phyloP scores from a whole-genome alignment of 1,284 basidiomycete genomes.

The Ustanciosporium gigantosporum region DNA sequence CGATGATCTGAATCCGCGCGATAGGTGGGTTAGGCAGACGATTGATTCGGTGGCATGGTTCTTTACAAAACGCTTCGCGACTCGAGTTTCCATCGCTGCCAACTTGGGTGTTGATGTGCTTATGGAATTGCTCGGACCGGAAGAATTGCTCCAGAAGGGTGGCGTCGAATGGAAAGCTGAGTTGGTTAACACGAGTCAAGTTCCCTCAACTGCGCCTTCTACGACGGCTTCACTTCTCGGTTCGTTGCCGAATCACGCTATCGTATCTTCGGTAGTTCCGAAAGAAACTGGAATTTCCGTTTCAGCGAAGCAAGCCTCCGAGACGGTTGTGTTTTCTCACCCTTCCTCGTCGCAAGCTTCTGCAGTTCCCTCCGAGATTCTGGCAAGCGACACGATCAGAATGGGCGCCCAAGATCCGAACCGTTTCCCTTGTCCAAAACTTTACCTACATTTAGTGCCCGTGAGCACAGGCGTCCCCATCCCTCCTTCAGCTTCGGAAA shows the following conservation, averaged over 20 bases:
- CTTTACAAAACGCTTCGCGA: conserved; percentile 10
- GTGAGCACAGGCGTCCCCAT: conserved; percentile 5
- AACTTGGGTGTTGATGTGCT: conserved; percentile 16
- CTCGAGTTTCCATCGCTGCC: conserved; percentile 5
- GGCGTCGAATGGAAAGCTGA: conserved; percentile 34
- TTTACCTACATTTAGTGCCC: conserved; percentile 17
- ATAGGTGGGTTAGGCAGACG: conserved; percentile 14
- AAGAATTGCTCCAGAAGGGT: conserved; percentile 17
- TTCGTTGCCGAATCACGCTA: conserved; percentile 13
- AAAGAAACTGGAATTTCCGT: conserved; percentile 1
- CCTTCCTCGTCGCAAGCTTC: neutral
- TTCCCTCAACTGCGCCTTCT: neutral
- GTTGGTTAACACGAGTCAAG: conserved; percentile 2
- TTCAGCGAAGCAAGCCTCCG: neutral
- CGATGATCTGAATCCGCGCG: conserved; percentile 12
- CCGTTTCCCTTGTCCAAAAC: conserved; percentile 13
- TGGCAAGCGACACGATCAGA: conserved; percentile 22
- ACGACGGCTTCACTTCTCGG: neutral
- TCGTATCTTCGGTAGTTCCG: conserved; percentile 8
- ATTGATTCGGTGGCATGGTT: conserved; percentile 17
- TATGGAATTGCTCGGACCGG: conserved; percentile 14
- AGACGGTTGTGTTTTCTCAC: conserved; percentile 9
- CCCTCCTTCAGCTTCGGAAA: neutral
- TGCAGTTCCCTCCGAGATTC: conserved; percentile 3
- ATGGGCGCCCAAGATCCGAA: neutral